phyloP scores from a whole-genome alignment of 1,139 yeast genomes.

The Hemisphaericaspora xylofermentans region DNA sequence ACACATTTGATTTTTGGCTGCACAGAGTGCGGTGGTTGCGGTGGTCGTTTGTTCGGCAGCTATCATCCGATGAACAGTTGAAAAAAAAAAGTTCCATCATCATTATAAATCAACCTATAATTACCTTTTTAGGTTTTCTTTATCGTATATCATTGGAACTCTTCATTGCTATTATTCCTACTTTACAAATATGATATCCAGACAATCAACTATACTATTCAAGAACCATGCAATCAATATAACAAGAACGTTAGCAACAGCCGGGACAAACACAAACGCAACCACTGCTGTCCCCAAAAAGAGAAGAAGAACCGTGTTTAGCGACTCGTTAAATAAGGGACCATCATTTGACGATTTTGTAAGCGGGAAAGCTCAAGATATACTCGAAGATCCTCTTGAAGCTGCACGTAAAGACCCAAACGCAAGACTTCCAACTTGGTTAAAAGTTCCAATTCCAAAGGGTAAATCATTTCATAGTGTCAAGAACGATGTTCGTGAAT shows the following conservation, averaged over 20 bases:
- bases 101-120: no score
- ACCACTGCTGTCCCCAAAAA: conserved; percentile 14
- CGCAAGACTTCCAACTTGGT: conserved; percentile 86
- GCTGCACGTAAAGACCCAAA: conserved; percentile 58
- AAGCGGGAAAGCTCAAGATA: conserved; percentile 70
- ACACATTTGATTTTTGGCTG: no score
- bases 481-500: conserved; percentile 82
- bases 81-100: no score
- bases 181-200: conserved; percentile 5
- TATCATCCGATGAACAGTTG: not conserved
- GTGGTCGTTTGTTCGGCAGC: not conserved
- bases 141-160: no score
- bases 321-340: conserved; percentile 75
- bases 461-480: conserved; percentile 79
- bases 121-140: no score
- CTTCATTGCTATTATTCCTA: no score
- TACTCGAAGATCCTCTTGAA: conserved; percentile 65
- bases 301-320: conserved; percentile 60
- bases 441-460: conserved; percentile 92
- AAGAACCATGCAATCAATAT: not conserved
- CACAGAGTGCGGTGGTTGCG: no score
- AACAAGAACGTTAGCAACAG: conserved; percentile 16
- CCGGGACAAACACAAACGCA: conserved; percentile 1
- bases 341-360: conserved; percentile 94
- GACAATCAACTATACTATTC: not conserved